Conservation (phyloP, 371 early-diverging fungal genomes). For the Rhizopus arrhizus region DNA sequence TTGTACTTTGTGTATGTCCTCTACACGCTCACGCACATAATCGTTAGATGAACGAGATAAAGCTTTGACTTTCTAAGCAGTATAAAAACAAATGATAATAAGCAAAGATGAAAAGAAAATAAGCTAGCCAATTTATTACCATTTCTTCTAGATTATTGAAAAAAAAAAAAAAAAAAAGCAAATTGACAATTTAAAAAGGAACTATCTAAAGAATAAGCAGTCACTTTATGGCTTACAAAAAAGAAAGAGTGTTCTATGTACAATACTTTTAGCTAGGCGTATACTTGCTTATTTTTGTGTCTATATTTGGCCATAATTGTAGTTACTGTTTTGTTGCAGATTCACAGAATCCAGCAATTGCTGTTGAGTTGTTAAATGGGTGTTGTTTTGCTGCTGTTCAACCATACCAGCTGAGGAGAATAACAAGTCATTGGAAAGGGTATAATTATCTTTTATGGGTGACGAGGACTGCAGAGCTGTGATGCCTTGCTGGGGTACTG, state of each 20-base stretch:
- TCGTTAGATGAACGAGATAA: slow-evolving; percentile 84
- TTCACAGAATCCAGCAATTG: slow-evolving; percentile 29
- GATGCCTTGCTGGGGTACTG: slow-evolving; percentile 10
- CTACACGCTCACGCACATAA: slow-evolving; percentile 80
- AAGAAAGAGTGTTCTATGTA: too few species aligned
- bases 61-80: slow-evolving; percentile 80
- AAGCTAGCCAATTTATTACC: too few species aligned
- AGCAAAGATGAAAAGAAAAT: too few species aligned
- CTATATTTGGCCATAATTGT: not conserved
- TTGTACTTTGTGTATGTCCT: slow-evolving; percentile 88
- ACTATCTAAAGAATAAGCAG: too few species aligned
- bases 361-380: slow-evolving; percentile 1
- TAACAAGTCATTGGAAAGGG: slow-evolving; percentile 25
- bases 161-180: not conserved
- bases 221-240: too few species aligned
- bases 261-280: too few species aligned
- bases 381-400: slow-evolving; percentile 20
- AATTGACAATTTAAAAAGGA: not conserved
- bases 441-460: slow-evolving; percentile 18
- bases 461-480: slow-evolving; percentile 8
- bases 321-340: slow-evolving; percentile 13
- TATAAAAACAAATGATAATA: too few species aligned
- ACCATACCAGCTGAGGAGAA: slow-evolving; percentile 39
- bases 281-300: not conserved
- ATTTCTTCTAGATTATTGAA: too few species aligned